Evolutionary conservation across 177 flowering plant genomes (phyloP), one percentile per base, ranked within the genome.

Genomic region (Vitis hybrid): DNA sequence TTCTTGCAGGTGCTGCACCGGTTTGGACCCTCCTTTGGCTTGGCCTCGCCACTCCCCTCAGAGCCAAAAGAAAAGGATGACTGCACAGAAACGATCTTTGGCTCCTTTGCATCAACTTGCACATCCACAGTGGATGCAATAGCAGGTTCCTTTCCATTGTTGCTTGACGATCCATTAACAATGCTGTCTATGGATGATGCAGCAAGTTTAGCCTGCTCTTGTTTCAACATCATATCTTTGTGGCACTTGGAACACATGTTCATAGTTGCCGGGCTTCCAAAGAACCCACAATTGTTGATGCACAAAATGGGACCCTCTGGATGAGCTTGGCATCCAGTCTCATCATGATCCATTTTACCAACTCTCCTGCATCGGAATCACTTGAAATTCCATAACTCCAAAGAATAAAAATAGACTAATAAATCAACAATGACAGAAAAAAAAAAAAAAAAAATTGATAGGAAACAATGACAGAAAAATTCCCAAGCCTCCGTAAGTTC

Each of bases 211-310:
- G 87, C 86, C 68, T 84, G 91, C 67, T 90, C 88, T 61, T 90
- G 87, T 63, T 89, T 86, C 82, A 90, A 62, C 59, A 85, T 51
- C 73, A 84, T 68, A 69, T 90, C 97, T 74, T 88, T 83, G 87
- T 90, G 86, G 73, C 97, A 91, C 79, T 92, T 92, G 71, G 97
- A 92, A 71, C 97, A 92, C 82, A 92, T 84, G 61, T 93, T 88
- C 83, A 85, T 89, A 48, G 94, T 93, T 5, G 93, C 85, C 2
- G 89, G 73, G 70, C 91, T 88, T 51, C 97, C 96, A 70, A 92
- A 92, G 81, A 90, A 90, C 66, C 97, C 97, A 68, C 96, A 92
- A 69, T 93, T 91, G 82, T 91, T 92, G 11, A 83, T 71, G 69
- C 98, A 92, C 67, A 91, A 64, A 61, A 83, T 77, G 10, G 91